Conservation (phyloP, 768 basidiomycete genomes). For the Leccinum sublutescens region DNA sequence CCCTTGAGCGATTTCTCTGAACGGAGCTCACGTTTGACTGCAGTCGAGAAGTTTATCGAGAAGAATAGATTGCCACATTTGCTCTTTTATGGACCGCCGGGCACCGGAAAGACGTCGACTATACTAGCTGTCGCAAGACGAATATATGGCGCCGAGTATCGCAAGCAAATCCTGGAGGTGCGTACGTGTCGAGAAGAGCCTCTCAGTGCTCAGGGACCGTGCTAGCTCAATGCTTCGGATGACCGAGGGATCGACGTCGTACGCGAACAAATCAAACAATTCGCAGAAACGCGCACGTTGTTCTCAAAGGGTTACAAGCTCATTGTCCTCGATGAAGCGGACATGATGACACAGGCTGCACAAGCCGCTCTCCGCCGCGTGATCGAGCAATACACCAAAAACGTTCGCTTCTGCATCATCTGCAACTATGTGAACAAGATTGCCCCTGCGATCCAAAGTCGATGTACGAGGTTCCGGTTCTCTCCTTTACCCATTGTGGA, state of each 20-base stretch:
- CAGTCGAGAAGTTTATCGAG: slow-evolving; percentile 96
- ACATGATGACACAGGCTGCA: slow-evolving; percentile 99
- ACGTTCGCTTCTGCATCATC: slow-evolving; percentile 98
- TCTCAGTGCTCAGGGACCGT: slow-evolving; percentile 3
- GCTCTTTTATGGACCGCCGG: slow-evolving; percentile 96
- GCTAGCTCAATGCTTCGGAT: slow-evolving; percentile 93
- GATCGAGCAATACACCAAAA: slow-evolving; percentile 98
- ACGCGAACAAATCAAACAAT: slow-evolving; percentile 97
- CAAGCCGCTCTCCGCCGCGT: slow-evolving; percentile 96
- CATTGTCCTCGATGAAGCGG: slow-evolving; percentile 98
- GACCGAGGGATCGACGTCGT: slow-evolving; percentile 99
- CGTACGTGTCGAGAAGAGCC: slow-evolving; percentile 10
- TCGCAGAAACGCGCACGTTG: slow-evolving; percentile 91
- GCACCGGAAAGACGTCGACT: slow-evolving; percentile 97
- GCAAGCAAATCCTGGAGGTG: slow-evolving; percentile 94
- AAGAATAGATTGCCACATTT: slow-evolving; percentile 93
- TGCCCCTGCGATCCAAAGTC: slow-evolving; percentile 95
- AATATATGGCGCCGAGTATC: slow-evolving; percentile 84
- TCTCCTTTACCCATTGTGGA: slow-evolving; percentile 85
- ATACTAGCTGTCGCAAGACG: slow-evolving; percentile 93
- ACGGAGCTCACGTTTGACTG: slow-evolving; percentile 6
- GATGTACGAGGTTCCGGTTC: slow-evolving; percentile 97
- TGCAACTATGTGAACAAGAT: slow-evolving; percentile 99
- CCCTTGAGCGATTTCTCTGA: background rate
- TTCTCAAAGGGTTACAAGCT: slow-evolving; percentile 94